These are phyloP conservation scores for Populus euphratica DNA, from an alignment of 345 rosid species.

Conservation along the genomic window DNA sequence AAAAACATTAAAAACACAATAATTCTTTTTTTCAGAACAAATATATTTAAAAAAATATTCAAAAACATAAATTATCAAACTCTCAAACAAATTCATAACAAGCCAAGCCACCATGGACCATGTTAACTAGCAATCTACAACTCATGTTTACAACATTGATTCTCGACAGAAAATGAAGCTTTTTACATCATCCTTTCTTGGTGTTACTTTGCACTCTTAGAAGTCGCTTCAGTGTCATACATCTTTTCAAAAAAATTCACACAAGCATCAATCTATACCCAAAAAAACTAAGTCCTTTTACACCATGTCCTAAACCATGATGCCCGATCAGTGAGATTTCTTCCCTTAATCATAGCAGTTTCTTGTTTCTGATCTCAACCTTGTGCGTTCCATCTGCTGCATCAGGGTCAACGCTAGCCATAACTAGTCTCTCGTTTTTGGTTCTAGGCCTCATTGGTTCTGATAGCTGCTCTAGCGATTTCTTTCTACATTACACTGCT, in stretches of 20 bases:
- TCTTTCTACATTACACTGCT: neutral
- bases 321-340: neutral
- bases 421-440: neutral
- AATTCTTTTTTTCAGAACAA: too few relatives aligned
- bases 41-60: too few relatives aligned
- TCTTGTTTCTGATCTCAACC: neutral
- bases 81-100: too few relatives aligned
- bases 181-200: neutral
- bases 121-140: too few relatives aligned
- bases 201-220: neutral
- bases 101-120: too few relatives aligned
- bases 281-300: neutral
- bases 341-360: neutral
- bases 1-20: too few relatives aligned
- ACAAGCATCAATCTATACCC: constrained; percentile 1
- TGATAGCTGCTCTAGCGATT: neutral
- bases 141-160: too few relatives aligned
- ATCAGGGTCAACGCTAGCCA: neutral
- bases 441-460: neutral
- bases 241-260: neutral
- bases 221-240: neutral
- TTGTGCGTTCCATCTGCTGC: neutral
- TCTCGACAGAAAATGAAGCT: too few relatives aligned
- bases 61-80: too few relatives aligned
- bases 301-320: neutral